phyloP scores from a whole-genome alignment of 2,329 filamentous ascomycete species.

The Epichloe typhina region DNA sequence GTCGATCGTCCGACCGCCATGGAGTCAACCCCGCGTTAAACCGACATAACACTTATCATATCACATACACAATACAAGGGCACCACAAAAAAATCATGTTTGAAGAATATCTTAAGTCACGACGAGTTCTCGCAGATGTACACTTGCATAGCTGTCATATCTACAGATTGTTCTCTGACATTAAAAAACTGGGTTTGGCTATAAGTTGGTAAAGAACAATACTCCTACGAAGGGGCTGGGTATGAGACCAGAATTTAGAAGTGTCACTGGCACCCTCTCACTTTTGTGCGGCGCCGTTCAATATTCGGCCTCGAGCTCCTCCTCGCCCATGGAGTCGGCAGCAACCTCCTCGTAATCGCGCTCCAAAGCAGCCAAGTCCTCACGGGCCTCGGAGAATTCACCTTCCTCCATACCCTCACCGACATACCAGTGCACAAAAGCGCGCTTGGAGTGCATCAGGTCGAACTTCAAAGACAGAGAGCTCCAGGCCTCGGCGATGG shows the following conservation, averaged over 20 bases:
- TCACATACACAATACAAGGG: background rate
- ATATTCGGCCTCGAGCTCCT: conserved; percentile 85
- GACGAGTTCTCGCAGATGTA: background rate
- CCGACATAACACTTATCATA: background rate
- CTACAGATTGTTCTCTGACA: conserved; percentile 21
- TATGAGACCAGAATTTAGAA: conserved; percentile 14
- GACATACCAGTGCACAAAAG: conserved; percentile 99
- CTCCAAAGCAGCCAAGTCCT: conserved; percentile 95
- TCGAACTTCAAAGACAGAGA: conserved; percentile 97
- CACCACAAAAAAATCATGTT: background rate
- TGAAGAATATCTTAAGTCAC: background rate
- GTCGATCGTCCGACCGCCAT: conserved; percentile 6
- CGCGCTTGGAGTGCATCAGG: conserved; percentile 99
- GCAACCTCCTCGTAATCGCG: conserved; percentile 98
- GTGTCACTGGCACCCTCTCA: conserved; percentile 6
- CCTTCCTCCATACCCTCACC: conserved; percentile 99
- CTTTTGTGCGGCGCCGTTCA: conserved; percentile 30
- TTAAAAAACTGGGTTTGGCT: conserved; percentile 25
- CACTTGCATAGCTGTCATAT: conserved; percentile 7
- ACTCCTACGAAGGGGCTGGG: conserved; percentile 17
- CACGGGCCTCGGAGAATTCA: conserved; percentile 97
- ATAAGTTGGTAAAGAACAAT: conserved; percentile 26
- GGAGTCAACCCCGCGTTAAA: background rate
- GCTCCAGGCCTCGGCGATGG: conserved; percentile 96
- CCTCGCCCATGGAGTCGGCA: conserved; percentile 80